Evolutionary conservation across 2,329 filamentous ascomycete genomes (phyloP).

Genomic region (Beauveria bassiana): DNA sequence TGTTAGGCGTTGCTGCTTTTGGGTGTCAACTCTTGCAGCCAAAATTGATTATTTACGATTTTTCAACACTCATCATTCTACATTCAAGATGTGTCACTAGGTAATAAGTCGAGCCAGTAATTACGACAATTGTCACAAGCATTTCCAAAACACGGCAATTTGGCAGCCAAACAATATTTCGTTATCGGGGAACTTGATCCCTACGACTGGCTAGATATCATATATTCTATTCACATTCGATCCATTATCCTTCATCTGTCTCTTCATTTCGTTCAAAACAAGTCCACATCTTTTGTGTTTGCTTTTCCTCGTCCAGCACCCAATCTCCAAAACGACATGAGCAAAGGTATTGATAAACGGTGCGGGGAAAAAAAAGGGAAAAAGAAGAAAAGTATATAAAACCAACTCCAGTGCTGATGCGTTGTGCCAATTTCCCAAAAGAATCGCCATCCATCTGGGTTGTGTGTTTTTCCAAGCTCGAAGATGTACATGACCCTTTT

Average conservation of each 20-base stretch:
- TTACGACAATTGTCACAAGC: too few species aligned
- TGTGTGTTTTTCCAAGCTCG: not conserved
- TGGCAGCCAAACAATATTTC: not conserved
- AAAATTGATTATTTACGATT: not conserved
- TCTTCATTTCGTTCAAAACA: not conserved
- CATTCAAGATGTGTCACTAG: not conserved
- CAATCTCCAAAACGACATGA: too few species aligned
- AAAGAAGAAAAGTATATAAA: not conserved
- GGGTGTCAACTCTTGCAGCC: not conserved
- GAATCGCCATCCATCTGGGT: not conserved
- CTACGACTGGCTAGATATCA: not conserved
- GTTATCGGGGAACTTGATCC: not conserved
- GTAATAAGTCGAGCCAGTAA: too few species aligned
- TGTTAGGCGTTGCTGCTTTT: not conserved
- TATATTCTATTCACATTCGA: not conserved
- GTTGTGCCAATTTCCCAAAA: not conserved
- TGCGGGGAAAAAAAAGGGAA: not conserved
- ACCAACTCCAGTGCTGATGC: conserved; percentile 8
- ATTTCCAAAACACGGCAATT: too few species aligned
- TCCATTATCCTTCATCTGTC: not conserved
- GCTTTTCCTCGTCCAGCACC: too few species aligned
- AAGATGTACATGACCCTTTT: not conserved
- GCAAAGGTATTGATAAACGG: too few species aligned
- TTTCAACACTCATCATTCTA: not conserved
- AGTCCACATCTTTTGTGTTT: too few species aligned